A percentile compares a stretch with the other conserved stretches of the same genome.
Conservation (phyloP, 179 eudicot genomes). For the Corrigiola litoralis region DNA sequence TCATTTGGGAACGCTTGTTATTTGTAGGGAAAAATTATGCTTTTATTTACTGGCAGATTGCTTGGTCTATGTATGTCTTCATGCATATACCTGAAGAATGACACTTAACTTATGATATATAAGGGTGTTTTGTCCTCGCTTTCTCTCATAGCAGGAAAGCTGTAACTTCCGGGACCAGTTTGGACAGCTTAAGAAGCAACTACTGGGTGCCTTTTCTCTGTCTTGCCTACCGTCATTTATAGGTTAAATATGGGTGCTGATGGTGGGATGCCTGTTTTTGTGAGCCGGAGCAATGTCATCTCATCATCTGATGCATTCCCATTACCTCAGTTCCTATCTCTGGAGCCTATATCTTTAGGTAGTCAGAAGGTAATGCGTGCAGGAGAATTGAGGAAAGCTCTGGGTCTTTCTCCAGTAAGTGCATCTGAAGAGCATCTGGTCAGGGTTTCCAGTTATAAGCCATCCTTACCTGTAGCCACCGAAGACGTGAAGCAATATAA, state of each 20-base stretch:
- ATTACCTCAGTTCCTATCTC: conserved; percentile 32
- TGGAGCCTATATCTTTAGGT: conserved; percentile 32
- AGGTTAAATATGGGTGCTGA: conserved; percentile 34
- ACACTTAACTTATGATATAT: neutral
- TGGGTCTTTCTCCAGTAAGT: conserved; percentile 36
- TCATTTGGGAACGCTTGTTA: too few relatives aligned
- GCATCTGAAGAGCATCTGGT: conserved; percentile 33
- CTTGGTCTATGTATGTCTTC: neutral
- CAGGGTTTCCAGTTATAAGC: conserved; percentile 32
- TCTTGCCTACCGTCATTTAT: neutral
- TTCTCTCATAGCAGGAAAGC: conserved; percentile 10
- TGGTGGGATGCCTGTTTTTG: conserved; percentile 29
- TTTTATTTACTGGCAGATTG: neutral
- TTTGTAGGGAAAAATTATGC: neutral
- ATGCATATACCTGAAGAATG: neutral
- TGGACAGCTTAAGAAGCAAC: neutral
- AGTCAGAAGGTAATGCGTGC: conserved; percentile 33
- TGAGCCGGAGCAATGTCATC: conserved; percentile 21
- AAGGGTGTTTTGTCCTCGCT: neutral
- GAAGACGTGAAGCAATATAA: conserved; percentile 40
- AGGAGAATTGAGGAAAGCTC: conserved; percentile 39
- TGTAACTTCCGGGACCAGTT: conserved; percentile 3
- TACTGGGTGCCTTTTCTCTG: neutral
- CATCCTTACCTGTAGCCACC: conserved; percentile 32
- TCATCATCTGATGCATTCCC: conserved; percentile 28